Evolutionary conservation across 2,329 filamentous ascomycete genomes (phyloP).

Genomic region (Trichoderma asperellum): DNA sequence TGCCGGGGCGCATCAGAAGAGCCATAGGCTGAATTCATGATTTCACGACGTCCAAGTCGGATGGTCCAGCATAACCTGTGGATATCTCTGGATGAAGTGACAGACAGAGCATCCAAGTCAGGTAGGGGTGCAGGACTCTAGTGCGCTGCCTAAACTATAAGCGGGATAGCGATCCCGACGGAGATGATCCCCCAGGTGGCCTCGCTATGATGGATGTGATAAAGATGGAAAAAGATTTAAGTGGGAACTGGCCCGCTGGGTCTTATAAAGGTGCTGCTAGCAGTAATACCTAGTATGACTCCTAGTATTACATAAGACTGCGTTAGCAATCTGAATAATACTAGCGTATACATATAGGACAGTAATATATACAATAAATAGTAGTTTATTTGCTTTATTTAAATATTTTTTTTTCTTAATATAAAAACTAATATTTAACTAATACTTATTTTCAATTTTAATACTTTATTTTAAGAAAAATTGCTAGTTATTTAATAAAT

Average conservation of each 20-base stretch:
- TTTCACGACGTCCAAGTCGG: slow-evolving; percentile 8
- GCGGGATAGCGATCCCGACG: slow-evolving; percentile 8
- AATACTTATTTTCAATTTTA: background rate
- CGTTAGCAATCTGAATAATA: background rate
- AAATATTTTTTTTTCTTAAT: background rate
- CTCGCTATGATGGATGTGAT: background rate
- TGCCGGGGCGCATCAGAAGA: slow-evolving; percentile 41
- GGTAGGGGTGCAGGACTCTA: slow-evolving; percentile 17
- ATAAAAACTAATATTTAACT: background rate
- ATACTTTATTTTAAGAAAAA: background rate
- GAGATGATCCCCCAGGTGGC: background rate
- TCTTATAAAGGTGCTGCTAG: slow-evolving; percentile 4
- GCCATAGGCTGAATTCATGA: slow-evolving; percentile 42
- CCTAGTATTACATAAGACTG: background rate
- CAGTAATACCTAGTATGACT: background rate
- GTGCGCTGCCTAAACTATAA: slow-evolving; percentile 9
- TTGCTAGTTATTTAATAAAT: background rate
- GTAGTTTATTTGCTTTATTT: background rate
- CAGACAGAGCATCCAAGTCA: slow-evolving; percentile 11
- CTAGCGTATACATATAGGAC: background rate
- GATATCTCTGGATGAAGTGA: slow-evolving; percentile 15
- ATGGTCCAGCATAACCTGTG: slow-evolving; percentile 7
- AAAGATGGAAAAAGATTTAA: slow-evolving; percentile 3
- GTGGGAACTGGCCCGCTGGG: slow-evolving; percentile 5
- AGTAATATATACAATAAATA: background rate